Conservation (phyloP, 768 basidiomycete genomes). For the Leccinum rimulosum region DNA sequence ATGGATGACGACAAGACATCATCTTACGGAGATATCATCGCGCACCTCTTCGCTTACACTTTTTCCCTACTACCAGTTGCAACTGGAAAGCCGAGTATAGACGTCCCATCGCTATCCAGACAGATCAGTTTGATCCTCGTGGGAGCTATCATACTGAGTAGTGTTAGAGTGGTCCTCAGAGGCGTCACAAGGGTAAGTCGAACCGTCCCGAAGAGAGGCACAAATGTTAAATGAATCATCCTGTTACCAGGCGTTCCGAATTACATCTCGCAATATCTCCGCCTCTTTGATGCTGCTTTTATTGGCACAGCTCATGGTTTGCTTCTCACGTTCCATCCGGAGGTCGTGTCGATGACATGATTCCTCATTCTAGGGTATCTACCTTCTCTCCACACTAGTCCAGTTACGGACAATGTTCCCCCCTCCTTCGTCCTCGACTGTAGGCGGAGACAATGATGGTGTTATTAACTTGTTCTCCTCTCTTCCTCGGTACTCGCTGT, state of each 20-base stretch:
- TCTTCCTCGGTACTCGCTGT: conserved; percentile 70
- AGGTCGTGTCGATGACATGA: conserved; percentile 1
- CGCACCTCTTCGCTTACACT: conserved; percentile 40
- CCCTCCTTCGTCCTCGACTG: conserved; percentile 31
- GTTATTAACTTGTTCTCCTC: conserved; percentile 61
- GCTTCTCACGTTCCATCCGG: conserved; percentile 13
- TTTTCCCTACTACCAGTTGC: conserved; percentile 38
- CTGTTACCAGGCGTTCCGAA: conserved; percentile 49
- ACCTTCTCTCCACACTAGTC: conserved; percentile 78
- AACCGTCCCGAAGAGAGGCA: conserved; percentile 2
- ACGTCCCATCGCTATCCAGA: conserved; percentile 43
- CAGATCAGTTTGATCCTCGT: conserved; percentile 68
- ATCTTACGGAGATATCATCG: conserved; percentile 44
- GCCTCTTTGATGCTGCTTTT: conserved; percentile 75
- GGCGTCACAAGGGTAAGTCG: conserved; percentile 58
- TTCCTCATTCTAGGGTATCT: conserved; percentile 57
- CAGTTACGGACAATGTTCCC: conserved; percentile 83
- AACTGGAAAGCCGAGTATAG: conserved; percentile 30
- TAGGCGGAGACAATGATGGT: conserved; percentile 6
- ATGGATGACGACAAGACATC: conserved; percentile 35
- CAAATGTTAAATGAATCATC: neutral
- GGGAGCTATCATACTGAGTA: conserved; percentile 72
- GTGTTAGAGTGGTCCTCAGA: conserved; percentile 64
- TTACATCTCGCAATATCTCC: conserved; percentile 66
- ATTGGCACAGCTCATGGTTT: conserved; percentile 81